Base-by-base conservation (phyloP, 495 filamentous ascomycete genomes). In the Polyplosphaeria fusca region DNA sequence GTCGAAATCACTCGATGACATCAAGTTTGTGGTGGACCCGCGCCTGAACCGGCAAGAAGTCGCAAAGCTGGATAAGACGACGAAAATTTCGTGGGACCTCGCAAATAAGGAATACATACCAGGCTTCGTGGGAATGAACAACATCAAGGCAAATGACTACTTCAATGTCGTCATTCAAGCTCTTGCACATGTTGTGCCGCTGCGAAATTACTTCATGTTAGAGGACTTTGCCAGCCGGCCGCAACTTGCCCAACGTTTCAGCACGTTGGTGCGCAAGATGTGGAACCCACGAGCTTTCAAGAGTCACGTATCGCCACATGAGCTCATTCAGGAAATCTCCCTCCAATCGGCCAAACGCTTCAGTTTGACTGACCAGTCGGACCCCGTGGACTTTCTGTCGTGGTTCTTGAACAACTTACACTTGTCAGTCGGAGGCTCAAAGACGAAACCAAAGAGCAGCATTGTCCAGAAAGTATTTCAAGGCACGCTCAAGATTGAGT, bases 71-170 rank as follows among this genome's bases (percentile, higher is more conserved):
- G 93, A 97, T 72, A 86, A 80, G 65, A 85, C 88, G 67, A 81
- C 83, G 30, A 82, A 83, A 66, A 79, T 78, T 26, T 83, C 85
- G 22, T 90, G 83, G 81, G 91, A 95, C 62, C 76, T 97, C 18
- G 74, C 74, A 16, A 88, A 87, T 30, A 86, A 85, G 66, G 84
- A 86, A 69, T 99, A 97, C 70, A 84, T 85, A 59, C 93, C 68
- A 76, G 85, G 93, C 3, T 99, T 95, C 68, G 91, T 99, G 58
- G 93, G 93, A 56, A 90, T 99, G 86, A 97, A 99, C 76, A 96
- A 99, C 70, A 97, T 99, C 77, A 99, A 99, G 70, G 89, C 89
- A 44, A 99, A 99, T 73, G 93, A 99, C 73, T 99, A 97, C 72
- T 79, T 97, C 62, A 99, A 99, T 67, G 92, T 96, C 5, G 82